Base-by-base conservation (phyloP, 2,329 filamentous ascomycete species). In the Neurospora sp. region DNA sequence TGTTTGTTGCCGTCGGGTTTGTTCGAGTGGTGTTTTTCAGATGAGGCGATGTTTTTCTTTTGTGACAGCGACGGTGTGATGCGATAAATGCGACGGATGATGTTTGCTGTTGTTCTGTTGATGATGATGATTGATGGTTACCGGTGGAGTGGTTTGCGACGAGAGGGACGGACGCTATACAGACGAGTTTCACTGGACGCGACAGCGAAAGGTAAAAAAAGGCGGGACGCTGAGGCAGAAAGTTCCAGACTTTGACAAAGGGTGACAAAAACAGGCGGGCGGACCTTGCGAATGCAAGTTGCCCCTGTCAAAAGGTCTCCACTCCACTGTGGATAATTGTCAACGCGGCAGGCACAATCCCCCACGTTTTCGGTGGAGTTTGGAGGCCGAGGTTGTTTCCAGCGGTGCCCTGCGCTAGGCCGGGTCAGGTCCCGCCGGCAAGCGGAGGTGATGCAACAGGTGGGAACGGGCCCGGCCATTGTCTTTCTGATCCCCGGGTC, bases 191-290 rank as follows among this genome's bases (percentile, higher is more conserved):
- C 15, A 43, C 43, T 39, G 58, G 39, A 67, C 58, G 69, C 68
- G 66, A 62, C 52, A 62, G 6, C 52, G 11, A 52, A 52, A 67
- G 52, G 69, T 68, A 73, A 73, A 74, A 73, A 72, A 71, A 73
- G 71, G 74, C 74, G 74, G 74, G 62, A 58, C 43, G 1, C 7
- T 17, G 58, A 36, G 74, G 74, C 74, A 75, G 73, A 72, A 75
- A 66, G 52, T 33, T 62, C 52, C 52, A 62, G 28, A 36, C 52
- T 33, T 36, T 62, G 52, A 62, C 52, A 62, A 36, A 62, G 23
- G 23, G 23, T 33, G 23, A 52, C 19, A 52, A 28, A 28, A 28
- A 28, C 28, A 28, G 28, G 28, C 28, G 28, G 28, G 28, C 28
- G 28, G 28, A 28, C 28, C 28, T 28, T 28, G 28, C 28, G 28